Evolutionary conservation across 2,329 filamentous ascomycete genomes (phyloP), one percentile per base, ranked within the genome.

Genomic region (Pleoardoris graminearum): DNA sequence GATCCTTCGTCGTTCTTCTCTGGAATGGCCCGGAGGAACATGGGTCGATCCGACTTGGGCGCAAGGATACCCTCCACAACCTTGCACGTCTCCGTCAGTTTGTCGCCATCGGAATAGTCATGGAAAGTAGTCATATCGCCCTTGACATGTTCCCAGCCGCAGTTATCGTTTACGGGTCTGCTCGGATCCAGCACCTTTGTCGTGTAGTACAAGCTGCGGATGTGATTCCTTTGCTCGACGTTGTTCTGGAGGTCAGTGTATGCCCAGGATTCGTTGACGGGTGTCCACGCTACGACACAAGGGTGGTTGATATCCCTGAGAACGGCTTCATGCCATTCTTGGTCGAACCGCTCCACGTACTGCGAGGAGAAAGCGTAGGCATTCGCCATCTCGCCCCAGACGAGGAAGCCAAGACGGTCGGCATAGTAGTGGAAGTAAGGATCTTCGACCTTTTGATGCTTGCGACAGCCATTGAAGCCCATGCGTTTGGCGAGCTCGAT

Each of bases 151-250:
- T 88, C 85, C 86, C 86, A 88, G 29, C 86, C 86, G 58, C 85
- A 88, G 69, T 89, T 88, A 68, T 88, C 85, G 62, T 88, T 89
- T 63, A 89, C 78, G 14, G 84, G 84, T 5, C 86, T 75, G 0
- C 82, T 86, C 1, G 82, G 77, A 57, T 89, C 86, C 1, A 88
- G 76, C 0, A 78, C 78, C 78, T 87, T 88, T 8, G 86, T 88
- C 51, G 81, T 66, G 60, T 84, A 84, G 65, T 88, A 88, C 1
- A 88, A 76, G 14, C 80, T 77, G 17, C 84, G 80, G 42, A 88
- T 79, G 60, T 88, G 86, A 61, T 87, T 81, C 12, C 85, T 78
- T 69, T 89, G 85, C 50, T 82, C 77, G 6, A 79, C 72, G 49
- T 77, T 80, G 41, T 80, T 76, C 54, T 80, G 80, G 29, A 88